Percentiles rank a stretch among this genome's conserved stretches.
Evolutionary conservation across 371 early-diverging fungal genomes (phyloP).

Genomic region (Rhizopus delemar): DNA sequence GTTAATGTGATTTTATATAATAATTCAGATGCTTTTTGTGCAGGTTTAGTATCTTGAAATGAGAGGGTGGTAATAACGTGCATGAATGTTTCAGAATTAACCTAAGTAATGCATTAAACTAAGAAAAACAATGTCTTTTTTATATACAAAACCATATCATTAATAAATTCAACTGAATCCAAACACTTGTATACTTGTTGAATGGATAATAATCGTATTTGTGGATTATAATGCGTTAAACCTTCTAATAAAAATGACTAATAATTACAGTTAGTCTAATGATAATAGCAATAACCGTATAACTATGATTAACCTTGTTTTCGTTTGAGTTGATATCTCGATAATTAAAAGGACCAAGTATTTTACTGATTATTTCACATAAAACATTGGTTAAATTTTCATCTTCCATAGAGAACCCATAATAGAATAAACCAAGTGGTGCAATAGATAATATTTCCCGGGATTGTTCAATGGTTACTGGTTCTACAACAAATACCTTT

Average conservation of each 20-base stretch:
- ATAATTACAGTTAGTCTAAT: not conserved
- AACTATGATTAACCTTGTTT: conserved; percentile 19
- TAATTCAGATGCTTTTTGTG: conserved; percentile 42
- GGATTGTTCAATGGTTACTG: conserved; percentile 27
- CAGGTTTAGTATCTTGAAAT: conserved; percentile 45
- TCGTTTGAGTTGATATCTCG: conserved; percentile 24
- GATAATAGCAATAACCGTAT: not conserved
- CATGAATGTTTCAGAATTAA: conserved; percentile 44
- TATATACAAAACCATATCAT: not conserved
- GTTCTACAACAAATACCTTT: conserved; percentile 10
- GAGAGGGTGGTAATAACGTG: conserved; percentile 38
- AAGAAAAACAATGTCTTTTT: not conserved
- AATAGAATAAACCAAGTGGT: conserved; percentile 34
- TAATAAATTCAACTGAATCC: conserved; percentile 20
- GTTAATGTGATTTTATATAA: conserved; percentile 28
- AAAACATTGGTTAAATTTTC: conserved; percentile 23
- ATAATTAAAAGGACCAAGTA: conserved; percentile 36
- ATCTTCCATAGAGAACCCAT: conserved; percentile 29
- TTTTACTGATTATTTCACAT: conserved; percentile 33
- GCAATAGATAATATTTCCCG: conserved; percentile 21
- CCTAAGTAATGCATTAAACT: conserved; percentile 16
- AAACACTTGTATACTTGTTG: conserved; percentile 50
- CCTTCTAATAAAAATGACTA: conserved; percentile 48
- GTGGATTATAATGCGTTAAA: conserved; percentile 43
- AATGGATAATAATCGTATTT: conserved; percentile 44